A percentile compares a stretch with the other conserved stretches of the same genome.
phyloP scores from a whole-genome alignment of 257 asterid species.

The Mentha longifolia region DNA sequence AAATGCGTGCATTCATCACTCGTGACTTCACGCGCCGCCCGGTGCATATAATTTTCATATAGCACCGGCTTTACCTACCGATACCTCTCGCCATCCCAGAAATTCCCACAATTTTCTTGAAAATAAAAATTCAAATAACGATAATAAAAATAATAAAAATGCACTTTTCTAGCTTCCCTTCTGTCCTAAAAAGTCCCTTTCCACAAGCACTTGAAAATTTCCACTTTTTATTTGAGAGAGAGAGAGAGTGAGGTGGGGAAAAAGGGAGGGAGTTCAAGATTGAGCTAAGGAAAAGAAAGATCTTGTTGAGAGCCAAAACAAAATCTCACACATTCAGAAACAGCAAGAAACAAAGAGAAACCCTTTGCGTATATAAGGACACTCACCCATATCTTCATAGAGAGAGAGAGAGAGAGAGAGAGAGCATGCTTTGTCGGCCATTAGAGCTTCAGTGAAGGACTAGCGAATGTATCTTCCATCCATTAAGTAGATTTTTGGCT shows the following conservation, averaged over 20 bases:
- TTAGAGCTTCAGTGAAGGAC: conserved; percentile 65
- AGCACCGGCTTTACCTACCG: conserved; percentile 48
- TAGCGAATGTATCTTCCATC: conserved; percentile 42
- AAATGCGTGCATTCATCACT: conserved; percentile 32
- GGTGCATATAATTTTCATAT: conserved; percentile 1
- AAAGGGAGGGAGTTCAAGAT: conserved; percentile 29
- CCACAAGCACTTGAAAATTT: conserved; percentile 60
- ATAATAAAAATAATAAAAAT: conserved; percentile 36
- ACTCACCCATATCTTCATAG: not conserved
- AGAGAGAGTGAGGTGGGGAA: conserved; percentile 19
- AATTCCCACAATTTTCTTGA: conserved; percentile 43
- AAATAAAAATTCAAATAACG: not conserved
- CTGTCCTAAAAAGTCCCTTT: conserved; percentile 52
- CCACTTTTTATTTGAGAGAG: conserved; percentile 43
- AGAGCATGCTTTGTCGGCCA: conserved; percentile 97
- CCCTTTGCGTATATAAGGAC: conserved; percentile 9
- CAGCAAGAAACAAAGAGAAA: conserved; percentile 34
- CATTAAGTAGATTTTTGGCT: conserved; percentile 32
- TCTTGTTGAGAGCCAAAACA: conserved; percentile 47
- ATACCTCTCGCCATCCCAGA: conserved; percentile 48
- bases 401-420: conserved; percentile 23
- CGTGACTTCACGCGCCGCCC: conserved; percentile 34
- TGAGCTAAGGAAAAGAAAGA: conserved; percentile 43
- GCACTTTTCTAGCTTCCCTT: conserved; percentile 37
- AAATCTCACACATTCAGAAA: conserved; percentile 30